phyloP scores from a whole-genome alignment of 2,329 filamentous ascomycete species.

The Fusarium marasasianum region DNA sequence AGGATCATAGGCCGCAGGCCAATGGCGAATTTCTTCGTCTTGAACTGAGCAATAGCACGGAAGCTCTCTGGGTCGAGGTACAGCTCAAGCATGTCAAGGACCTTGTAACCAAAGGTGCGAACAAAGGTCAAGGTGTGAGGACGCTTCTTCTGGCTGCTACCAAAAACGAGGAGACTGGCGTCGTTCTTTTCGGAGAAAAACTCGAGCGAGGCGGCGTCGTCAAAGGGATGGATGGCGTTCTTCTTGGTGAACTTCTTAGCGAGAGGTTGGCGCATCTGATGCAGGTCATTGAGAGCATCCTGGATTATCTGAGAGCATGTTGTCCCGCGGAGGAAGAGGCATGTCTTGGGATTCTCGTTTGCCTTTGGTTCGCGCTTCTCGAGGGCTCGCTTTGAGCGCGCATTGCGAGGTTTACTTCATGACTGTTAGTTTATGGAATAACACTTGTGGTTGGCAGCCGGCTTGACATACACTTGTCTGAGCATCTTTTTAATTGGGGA shows the following conservation, averaged over 20 bases:
- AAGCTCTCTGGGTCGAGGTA: slow-evolving; percentile 80
- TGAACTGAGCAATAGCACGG: slow-evolving; percentile 77
- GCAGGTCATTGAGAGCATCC: slow-evolving; percentile 85
- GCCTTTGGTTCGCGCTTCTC: slow-evolving; percentile 92
- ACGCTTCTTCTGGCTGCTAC: slow-evolving; percentile 90
- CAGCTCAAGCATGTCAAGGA: slow-evolving; percentile 95
- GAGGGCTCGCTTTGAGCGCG: slow-evolving; percentile 92
- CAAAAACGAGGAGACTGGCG: slow-evolving; percentile 84
- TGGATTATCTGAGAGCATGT: slow-evolving; percentile 84
- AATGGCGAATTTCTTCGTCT: slow-evolving; percentile 77
- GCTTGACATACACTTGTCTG: slow-evolving; percentile 56
- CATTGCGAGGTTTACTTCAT: slow-evolving; percentile 69
- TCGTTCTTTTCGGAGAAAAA: slow-evolving; percentile 99
- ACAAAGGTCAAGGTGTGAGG: slow-evolving; percentile 87
- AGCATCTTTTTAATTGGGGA: slow-evolving; percentile 51
- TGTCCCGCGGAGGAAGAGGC: slow-evolving; percentile 88
- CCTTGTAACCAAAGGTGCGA: slow-evolving; percentile 84
- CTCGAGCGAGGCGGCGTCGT: slow-evolving; percentile 85
- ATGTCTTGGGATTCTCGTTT: slow-evolving; percentile 88
- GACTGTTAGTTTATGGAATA: neutral
- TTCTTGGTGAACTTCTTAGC: slow-evolving; percentile 96
- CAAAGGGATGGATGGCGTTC: slow-evolving; percentile 94
- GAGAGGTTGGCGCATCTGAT: slow-evolving; percentile 84
- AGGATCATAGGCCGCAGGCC: slow-evolving; percentile 89
- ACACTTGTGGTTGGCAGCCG: neutral